Percentiles rank a stretch among this genome's conserved stretches.
These are phyloP conservation scores for Suhomyces sp. DNA, from an alignment of 805 yeast genomes.

Conservation along the genomic window DNA sequence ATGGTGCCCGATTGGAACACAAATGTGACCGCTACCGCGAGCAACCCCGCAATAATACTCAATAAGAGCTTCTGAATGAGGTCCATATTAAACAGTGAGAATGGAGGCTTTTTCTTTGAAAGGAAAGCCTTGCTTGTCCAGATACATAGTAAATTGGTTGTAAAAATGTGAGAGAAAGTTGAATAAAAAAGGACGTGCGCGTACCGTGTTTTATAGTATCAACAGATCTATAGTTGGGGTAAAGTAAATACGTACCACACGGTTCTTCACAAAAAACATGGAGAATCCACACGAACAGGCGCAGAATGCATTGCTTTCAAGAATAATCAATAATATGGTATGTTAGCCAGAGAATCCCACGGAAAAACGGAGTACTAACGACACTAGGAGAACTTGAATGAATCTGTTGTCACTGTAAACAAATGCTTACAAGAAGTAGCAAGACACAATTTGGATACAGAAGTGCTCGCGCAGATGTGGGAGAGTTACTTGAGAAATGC, in stretches of 20 bases:
- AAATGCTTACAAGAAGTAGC: constrained; percentile 60
- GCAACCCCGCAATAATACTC: constrained; percentile 27
- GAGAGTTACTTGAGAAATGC: constrained; percentile 70
- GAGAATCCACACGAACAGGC: constrained; percentile 85
- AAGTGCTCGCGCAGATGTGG: constrained; percentile 75
- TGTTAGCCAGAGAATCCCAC: constrained; percentile 28
- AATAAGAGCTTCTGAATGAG: constrained; percentile 22
- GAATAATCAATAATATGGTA: constrained; percentile 77
- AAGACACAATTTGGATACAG: constrained; percentile 65
- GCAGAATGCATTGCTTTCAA: constrained; percentile 69
- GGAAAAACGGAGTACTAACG: constrained; percentile 13
- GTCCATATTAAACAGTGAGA: constrained; percentile 23
- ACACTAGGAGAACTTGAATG: constrained; percentile 64
- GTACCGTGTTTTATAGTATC: no score
- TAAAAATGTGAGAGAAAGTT: no score
- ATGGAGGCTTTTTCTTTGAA: no score
- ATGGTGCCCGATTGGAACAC: constrained; percentile 19
- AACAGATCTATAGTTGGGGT: constrained; percentile 1
- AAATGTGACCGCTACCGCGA: constrained; percentile 23
- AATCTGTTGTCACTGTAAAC: constrained; percentile 65
- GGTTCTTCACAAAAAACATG: constrained; percentile 47
- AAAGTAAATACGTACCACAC: constrained; percentile 5
- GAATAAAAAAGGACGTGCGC: constrained; percentile 2
- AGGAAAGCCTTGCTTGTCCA: no score
- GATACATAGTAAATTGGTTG: no score